Percentiles rank a stretch among this genome's conserved stretches.
phyloP scores from a whole-genome alignment of 106 monocot genomes.

The Dioscorea alata region DNA sequence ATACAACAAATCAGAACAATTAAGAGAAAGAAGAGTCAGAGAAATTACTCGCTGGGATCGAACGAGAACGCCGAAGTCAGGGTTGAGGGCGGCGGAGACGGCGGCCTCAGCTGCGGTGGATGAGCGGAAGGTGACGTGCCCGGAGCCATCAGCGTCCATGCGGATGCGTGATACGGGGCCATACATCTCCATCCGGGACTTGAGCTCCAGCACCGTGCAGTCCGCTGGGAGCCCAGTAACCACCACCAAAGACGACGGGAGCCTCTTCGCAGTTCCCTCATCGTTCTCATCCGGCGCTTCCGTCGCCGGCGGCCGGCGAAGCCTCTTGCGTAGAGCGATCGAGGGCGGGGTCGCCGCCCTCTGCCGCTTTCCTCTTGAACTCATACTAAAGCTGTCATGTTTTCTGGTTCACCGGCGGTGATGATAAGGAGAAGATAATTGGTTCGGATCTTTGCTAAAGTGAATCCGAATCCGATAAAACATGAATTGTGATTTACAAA shows the following conservation, averaged over 20 bases:
- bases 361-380: constrained; percentile 20
- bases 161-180: constrained; percentile 71
- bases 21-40: background rate
- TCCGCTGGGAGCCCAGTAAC: constrained; percentile 56
- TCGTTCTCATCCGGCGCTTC: background rate
- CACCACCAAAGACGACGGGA: constrained; percentile 33
- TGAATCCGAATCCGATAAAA: no score
- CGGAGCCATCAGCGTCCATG: constrained; percentile 42
- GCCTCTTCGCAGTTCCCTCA: background rate
- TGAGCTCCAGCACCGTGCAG: constrained; percentile 81
- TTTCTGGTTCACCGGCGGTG: no score
- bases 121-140: constrained; percentile 69
- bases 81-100: constrained; percentile 51
- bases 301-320: constrained; percentile 9
- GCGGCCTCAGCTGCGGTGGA: constrained; percentile 44
- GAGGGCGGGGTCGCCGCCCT: background rate
- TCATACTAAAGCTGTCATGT: no score
- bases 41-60: constrained; percentile 39
- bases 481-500: no score
- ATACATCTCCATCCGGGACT: constrained; percentile 72
- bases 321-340: constrained; percentile 16
- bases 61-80: constrained; percentile 40
- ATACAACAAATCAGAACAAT: no score
- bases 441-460: no score
- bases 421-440: no score